A percentile compares a stretch with the other conserved stretches of the same genome.
Conservation (phyloP, 2,329 filamentous ascomycete genomes). For the Triangularia verruculosa region DNA sequence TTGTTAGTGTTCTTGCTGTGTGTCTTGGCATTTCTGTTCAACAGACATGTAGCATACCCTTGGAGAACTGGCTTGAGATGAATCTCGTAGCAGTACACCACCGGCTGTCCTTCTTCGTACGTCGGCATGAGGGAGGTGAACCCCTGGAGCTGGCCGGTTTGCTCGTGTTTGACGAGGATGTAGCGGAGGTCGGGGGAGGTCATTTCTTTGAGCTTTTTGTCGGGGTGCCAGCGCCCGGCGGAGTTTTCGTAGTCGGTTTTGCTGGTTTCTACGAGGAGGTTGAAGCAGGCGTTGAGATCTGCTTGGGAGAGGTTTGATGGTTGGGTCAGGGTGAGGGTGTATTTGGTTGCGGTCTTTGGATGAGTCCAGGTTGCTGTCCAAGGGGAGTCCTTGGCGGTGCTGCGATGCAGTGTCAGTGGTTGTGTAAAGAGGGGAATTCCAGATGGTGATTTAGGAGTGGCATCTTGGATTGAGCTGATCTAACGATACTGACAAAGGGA, state of each 20-base stretch:
- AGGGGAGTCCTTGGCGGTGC: conserved; percentile 2
- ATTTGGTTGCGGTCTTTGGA: conserved; percentile 41
- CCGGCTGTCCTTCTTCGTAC: conserved; percentile 61
- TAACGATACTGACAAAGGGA: not conserved
- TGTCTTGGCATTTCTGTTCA: conserved; percentile 4
- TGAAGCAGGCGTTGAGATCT: conserved; percentile 53
- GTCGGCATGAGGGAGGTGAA: conserved; percentile 72
- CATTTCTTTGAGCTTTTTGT: conserved; percentile 66
- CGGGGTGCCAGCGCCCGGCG: conserved; percentile 59
- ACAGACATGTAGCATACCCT: conserved; percentile 41
- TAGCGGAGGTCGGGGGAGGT: conserved; percentile 64
- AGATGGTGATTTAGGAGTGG: not conserved
- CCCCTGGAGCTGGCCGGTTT: conserved; percentile 39
- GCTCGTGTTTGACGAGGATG: conserved; percentile 52
- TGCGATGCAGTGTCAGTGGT: not conserved
- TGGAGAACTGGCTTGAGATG: conserved; percentile 59
- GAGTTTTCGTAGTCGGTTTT: conserved; percentile 61
- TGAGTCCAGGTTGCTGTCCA: conserved; percentile 48
- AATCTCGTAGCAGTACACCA: conserved; percentile 78
- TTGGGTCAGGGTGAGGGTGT: conserved; percentile 44
- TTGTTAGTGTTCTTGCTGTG: conserved; percentile 9
- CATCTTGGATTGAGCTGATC: not conserved
- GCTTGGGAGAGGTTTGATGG: conserved; percentile 38
- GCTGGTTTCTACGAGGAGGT: conserved; percentile 62
- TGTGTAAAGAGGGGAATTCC: not conserved